Percentiles rank a stretch among this genome's conserved stretches.
Evolutionary conservation across 768 basidiomycete genomes (phyloP).

Genomic region (Calocybe cyanea): DNA sequence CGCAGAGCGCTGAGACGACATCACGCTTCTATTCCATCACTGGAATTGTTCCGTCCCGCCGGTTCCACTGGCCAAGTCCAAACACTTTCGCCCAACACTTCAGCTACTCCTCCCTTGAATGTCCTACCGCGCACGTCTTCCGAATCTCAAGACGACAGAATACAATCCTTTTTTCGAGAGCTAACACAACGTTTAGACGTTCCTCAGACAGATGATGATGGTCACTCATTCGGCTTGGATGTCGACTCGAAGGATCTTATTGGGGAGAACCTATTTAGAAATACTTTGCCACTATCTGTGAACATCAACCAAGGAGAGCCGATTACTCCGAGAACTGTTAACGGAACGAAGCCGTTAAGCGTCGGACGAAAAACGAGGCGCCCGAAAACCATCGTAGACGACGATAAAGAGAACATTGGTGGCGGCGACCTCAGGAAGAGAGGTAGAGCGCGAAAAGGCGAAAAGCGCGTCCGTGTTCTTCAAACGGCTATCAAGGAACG

Average conservation of each 20-base stretch:
- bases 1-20: conserved; percentile 42
- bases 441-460: conserved; percentile 23
- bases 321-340: conserved; percentile 2
- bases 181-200: conserved; percentile 76
- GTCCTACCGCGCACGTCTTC: conserved; percentile 47
- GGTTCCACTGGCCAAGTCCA: conserved; percentile 15
- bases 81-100: conserved; percentile 20
- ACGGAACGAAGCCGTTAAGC: conserved; percentile 42
- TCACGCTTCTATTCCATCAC: conserved; percentile 16
- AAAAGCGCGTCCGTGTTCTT: conserved; percentile 47
- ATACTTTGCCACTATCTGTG: conserved; percentile 2
- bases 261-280: background rate
- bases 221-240: conserved; percentile 17
- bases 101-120: conserved; percentile 25
- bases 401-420: conserved; percentile 59
- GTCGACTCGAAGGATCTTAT: conserved; percentile 9
- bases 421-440: conserved; percentile 11
- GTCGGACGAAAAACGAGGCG: conserved; percentile 33
- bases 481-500: conserved; percentile 40
- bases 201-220: conserved; percentile 50
- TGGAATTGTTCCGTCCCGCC: conserved; percentile 10
- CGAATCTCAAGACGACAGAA: conserved; percentile 68
- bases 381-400: conserved; percentile 17
- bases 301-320: background rate
- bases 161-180: conserved; percentile 84